Evolutionary conservation across 305 asterid species (phyloP).

Genomic region (Rubia tinctorum): DNA sequence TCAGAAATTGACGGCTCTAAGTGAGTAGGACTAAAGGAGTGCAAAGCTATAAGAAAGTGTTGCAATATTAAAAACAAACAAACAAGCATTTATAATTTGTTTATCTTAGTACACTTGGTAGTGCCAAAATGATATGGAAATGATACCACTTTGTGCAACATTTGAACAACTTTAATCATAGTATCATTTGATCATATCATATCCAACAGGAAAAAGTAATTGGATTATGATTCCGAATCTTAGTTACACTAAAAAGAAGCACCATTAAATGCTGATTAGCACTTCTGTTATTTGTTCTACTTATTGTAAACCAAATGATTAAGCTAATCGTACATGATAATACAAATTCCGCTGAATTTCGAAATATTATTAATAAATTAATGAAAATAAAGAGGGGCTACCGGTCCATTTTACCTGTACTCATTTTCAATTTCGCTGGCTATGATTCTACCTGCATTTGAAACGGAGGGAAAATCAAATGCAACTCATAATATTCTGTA

Average conservation of each 20-base stretch:
- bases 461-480: neutral
- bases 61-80: too few species aligned
- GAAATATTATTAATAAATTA: too few species aligned
- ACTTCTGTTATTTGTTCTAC: neutral
- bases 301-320: neutral
- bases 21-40: too few species aligned
- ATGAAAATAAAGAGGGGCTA: too few species aligned
- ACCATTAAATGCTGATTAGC: neutral
- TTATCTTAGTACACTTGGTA: neutral
- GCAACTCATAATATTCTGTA: neutral
- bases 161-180: neutral
- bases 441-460: neutral
- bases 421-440: too few species aligned
- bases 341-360: neutral
- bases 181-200: neutral
- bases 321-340: neutral
- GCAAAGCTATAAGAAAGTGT: too few species aligned
- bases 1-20: too few species aligned
- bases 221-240: neutral
- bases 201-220: neutral
- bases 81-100: too few species aligned
- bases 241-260: neutral
- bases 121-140: conserved; percentile 10
- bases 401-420: too few species aligned
- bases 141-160: conserved; percentile 10